phyloP scores from a whole-genome alignment of 2,329 filamentous ascomycete species.

The Intubia oerlemansii region DNA sequence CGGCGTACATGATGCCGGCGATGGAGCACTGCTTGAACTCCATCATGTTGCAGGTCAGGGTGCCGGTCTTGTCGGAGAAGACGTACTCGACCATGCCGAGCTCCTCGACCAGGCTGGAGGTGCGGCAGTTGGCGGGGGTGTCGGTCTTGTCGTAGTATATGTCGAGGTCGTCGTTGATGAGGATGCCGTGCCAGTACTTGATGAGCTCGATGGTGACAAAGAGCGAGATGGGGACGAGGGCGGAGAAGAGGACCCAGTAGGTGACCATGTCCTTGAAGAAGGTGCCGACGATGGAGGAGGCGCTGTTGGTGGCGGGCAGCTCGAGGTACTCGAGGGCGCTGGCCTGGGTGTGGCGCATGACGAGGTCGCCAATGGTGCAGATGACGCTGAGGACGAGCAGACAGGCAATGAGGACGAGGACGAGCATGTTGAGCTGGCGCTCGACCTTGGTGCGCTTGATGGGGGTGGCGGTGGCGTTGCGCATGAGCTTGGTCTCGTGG shows the following conservation, averaged over 20 bases:
- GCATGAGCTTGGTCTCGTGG: constrained; percentile 97
- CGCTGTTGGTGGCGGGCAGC: constrained; percentile 37
- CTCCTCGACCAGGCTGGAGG: constrained; percentile 90
- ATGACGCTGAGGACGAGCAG: constrained; percentile 69
- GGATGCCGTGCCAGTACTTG: constrained; percentile 93
- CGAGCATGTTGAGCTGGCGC: constrained; percentile 78
- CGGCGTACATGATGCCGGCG: constrained; percentile 80
- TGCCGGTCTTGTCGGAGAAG: constrained; percentile 88
- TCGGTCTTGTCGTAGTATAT: constrained; percentile 95
- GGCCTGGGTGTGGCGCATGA: constrained; percentile 45
- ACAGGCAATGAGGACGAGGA: constrained; percentile 72
- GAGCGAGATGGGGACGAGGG: constrained; percentile 87
- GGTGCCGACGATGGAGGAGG: constrained; percentile 39
- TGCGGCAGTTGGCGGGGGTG: constrained; percentile 86
- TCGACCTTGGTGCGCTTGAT: constrained; percentile 97
- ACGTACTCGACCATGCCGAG: constrained; percentile 96
- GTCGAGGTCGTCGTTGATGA: constrained; percentile 93
- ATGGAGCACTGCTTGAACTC: constrained; percentile 94
- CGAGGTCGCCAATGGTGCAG: constrained; percentile 76
- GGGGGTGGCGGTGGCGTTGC: constrained; percentile 87
- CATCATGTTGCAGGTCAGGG: constrained; percentile 85
- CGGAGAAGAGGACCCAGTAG: constrained; percentile 96
- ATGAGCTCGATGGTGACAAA: constrained; percentile 96
- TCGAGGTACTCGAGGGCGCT: constrained; percentile 50
- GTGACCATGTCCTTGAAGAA: constrained; percentile 93